Base-by-base conservation (phyloP, 1,284 basidiomycete genomes). In the Moesziomyces sp. region DNA sequence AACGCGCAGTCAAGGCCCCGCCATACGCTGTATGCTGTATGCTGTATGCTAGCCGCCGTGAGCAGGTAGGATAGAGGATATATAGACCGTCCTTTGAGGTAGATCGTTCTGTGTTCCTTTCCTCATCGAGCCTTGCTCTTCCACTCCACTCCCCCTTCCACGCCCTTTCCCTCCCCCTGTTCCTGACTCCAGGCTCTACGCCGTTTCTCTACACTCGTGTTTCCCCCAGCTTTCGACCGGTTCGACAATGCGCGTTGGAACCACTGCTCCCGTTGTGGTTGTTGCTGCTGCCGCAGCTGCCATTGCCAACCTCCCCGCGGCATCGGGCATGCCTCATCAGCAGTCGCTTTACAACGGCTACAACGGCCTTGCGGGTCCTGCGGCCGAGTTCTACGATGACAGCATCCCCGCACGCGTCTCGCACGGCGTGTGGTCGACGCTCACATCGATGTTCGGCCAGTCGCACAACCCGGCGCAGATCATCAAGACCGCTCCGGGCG, bases 351-450 rank as follows among this genome's bases (percentile, higher is more conserved):
- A 69, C 56, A 62, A 74, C 53, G 48, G 58, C 30, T 74, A 52
- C 62, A 74, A 74, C 23, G 71, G 71, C 10, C 58, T 74, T 7
- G 38, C 55, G 2, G 52, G 52, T 5, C 57, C 59, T 3, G 13
- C 61, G 0, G 52, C 61, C 48, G 62, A 74, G 40, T 61, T 66
- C 28, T 69, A 69, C 71, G 71, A 74, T 23, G 71, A 74, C 62
- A 66, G 62, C 54, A 58, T 74, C 66, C 61, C 71, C 19, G 52
- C 71, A 13, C 64, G 66, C 9, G 62, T 69, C 35, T 44, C 62
- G 9, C 55, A 59, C 52, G 11, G 26, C 5, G 62, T 74, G 3
- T 74, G 71, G 71, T 58, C 58, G 3, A 38, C 57, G 24, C 40
- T 74, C 16, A 56, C 62, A 19, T 65, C 61, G 23, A 34, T 63